Percentiles rank a stretch among this genome's conserved stretches.
Evolutionary conservation across 257 asterid genomes (phyloP).

Genomic region (Solanum ossicruentum): DNA sequence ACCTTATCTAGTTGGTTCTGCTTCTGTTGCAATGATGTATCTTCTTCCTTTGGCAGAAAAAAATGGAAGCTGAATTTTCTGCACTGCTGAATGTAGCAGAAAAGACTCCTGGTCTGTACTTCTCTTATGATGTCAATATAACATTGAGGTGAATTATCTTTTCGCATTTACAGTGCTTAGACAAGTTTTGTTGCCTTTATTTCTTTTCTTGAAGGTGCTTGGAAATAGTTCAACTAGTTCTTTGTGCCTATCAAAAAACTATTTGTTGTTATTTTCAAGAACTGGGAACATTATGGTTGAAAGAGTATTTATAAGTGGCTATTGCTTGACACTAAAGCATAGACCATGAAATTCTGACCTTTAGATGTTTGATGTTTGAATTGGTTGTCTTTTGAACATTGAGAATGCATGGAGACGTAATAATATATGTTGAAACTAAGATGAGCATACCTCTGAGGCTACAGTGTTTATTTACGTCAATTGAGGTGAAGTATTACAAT

Average conservation of each 20-base stretch:
- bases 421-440: not conserved
- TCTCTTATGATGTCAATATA: slow-evolving; percentile 86
- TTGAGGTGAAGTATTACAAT: not conserved
- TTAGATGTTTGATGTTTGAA: not conserved
- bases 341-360: not conserved
- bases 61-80: slow-evolving; percentile 63
- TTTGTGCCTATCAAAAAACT: not conserved
- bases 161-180: not conserved
- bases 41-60: slow-evolving; percentile 42
- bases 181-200: not conserved
- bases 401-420: not conserved
- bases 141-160: slow-evolving; percentile 57
- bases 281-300: not conserved
- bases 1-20: not conserved
- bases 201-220: not conserved
- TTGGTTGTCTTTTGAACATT: not conserved
- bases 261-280: not conserved
- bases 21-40: slow-evolving; percentile 9
- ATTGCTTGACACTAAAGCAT: not conserved
- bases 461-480: not conserved
- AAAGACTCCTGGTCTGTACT: slow-evolving; percentile 64
- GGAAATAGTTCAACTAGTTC: not conserved
- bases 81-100: slow-evolving; percentile 59
- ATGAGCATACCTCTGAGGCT: not conserved
- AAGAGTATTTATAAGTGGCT: not conserved